phyloP scores from a whole-genome alignment of 352 stramenopile genomes.

The Pythium rhizo-oryzae region DNA sequence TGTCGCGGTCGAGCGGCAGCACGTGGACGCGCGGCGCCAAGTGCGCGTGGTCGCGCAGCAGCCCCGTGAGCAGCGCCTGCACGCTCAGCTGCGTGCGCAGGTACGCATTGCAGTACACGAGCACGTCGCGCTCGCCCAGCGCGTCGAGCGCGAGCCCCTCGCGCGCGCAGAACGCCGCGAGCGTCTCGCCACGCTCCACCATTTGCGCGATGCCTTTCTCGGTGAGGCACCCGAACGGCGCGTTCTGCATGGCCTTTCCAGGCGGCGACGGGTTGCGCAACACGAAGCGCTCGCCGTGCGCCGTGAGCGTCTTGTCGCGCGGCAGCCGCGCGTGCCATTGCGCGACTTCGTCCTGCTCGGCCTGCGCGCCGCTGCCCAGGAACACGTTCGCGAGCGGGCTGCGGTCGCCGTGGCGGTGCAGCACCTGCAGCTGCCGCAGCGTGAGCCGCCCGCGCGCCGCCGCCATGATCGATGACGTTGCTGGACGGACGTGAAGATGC shows the following conservation, averaged over 20 bases:
- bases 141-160: conserved; percentile 48
- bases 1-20: conserved; percentile 63
- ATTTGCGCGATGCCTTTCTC: conserved; percentile 69
- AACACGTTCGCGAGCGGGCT: conserved; percentile 80
- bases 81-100: conserved; percentile 80
- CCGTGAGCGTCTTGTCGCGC: conserved; percentile 33
- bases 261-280: conserved; percentile 28
- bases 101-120: conserved; percentile 75
- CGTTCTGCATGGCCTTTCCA: conserved; percentile 44
- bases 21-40: conserved; percentile 51
- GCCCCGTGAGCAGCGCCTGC: conserved; percentile 55
- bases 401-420: conserved; percentile 82
- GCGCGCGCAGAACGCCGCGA: conserved; percentile 39
- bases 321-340: conserved; percentile 57
- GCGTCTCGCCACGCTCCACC: conserved; percentile 39
- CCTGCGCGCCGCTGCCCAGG: conserved; percentile 28
- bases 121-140: conserved; percentile 39
- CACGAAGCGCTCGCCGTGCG: conserved; percentile 39
- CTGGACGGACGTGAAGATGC: not conserved
- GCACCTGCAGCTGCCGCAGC: conserved; percentile 76
- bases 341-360: conserved; percentile 42
- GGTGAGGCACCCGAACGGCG: conserved; percentile 74
- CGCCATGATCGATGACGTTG: not conserved
- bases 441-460: conserved; percentile 17
- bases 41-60: conserved; percentile 44